Evolutionary conservation across 1,139 yeast genomes (phyloP).

Genomic region (Pichia sp.): DNA sequence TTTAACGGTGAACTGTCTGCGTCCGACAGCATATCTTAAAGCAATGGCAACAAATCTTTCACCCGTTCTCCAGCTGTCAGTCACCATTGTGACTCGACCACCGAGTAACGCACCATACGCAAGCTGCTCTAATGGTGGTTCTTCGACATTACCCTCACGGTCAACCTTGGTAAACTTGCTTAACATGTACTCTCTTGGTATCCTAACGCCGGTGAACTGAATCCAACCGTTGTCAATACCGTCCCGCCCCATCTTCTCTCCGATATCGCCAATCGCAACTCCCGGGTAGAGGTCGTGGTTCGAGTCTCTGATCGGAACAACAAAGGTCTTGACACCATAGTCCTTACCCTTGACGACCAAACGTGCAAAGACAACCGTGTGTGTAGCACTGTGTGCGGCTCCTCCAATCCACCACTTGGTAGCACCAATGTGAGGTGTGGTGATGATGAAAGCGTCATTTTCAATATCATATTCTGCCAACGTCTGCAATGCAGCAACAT

Average conservation of each 20-base stretch:
- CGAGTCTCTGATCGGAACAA: slow-evolving; percentile 79
- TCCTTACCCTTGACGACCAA: slow-evolving; percentile 77
- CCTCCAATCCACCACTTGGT: slow-evolving; percentile 99
- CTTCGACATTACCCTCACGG: slow-evolving; percentile 60
- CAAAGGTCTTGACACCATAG: slow-evolving; percentile 86
- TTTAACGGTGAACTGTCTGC: slow-evolving; percentile 73
- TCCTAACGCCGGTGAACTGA: slow-evolving; percentile 74
- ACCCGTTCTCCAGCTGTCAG: slow-evolving; percentile 76
- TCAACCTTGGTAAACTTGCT: slow-evolving; percentile 75
- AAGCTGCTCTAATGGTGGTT: slow-evolving; percentile 81
- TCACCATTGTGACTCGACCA: slow-evolving; percentile 87
- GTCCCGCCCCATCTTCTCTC: slow-evolving; percentile 89
- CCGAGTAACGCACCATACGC: slow-evolving; percentile 82
- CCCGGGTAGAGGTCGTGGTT: slow-evolving; percentile 73
- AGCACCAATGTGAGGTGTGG: slow-evolving; percentile 87
- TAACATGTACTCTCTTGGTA: slow-evolving; percentile 81
- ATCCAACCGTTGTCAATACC: slow-evolving; percentile 95
- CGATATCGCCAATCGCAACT: slow-evolving; percentile 82
- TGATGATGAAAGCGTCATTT: slow-evolving; percentile 64
- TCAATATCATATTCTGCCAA: slow-evolving; percentile 72
- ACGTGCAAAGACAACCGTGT: slow-evolving; percentile 76
- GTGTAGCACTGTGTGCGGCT: slow-evolving; percentile 91
- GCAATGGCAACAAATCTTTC: slow-evolving; percentile 82
- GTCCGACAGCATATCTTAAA: slow-evolving; percentile 79
- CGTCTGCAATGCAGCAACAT: slow-evolving; percentile 90